phyloP scores from a whole-genome alignment of 1,139 yeast species.

The Magnusiomyces suaveolens region DNA sequence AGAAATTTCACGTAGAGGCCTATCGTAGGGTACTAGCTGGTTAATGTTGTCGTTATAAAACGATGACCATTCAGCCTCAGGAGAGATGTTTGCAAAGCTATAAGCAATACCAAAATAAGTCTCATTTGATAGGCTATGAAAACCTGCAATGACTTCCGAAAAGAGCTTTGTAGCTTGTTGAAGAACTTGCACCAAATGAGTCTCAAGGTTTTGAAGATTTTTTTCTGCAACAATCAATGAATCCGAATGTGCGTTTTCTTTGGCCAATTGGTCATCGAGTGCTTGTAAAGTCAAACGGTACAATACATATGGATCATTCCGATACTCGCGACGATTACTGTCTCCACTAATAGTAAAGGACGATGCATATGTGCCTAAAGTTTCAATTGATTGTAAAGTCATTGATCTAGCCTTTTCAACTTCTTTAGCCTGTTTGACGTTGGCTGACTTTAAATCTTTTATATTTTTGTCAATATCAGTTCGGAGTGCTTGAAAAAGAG shows the following conservation, averaged over 20 bases:
- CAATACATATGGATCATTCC: constrained; percentile 39
- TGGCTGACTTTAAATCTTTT: constrained; percentile 32
- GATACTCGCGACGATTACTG: constrained; percentile 28
- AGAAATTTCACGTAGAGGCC: constrained; percentile 34
- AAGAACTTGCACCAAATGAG: constrained; percentile 36
- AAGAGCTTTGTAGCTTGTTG: constrained; percentile 34
- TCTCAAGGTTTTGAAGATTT: constrained; percentile 36
- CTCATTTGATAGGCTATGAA: constrained; percentile 25
- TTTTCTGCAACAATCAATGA: constrained; percentile 37
- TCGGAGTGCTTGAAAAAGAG: constrained; percentile 30
- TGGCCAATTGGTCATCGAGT: constrained; percentile 36
- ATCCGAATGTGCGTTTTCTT: constrained; percentile 39
- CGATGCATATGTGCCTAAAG: constrained; percentile 29
- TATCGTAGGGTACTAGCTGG: constrained; percentile 29
- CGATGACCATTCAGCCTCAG: constrained; percentile 39
- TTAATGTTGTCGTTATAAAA: constrained; percentile 30
- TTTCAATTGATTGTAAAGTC: constrained; percentile 34
- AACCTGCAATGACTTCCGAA: constrained; percentile 27
- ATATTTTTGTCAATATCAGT: constrained; percentile 36
- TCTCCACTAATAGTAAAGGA: constrained; percentile 19
- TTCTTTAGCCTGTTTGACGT: constrained; percentile 31
- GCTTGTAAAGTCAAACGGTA: constrained; percentile 33
- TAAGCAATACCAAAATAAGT: constrained; percentile 28
- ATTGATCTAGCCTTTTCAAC: constrained; percentile 31
- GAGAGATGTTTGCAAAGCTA: constrained; percentile 31